Evolutionary conservation across 148 eudicot genomes (phyloP), one percentile per base, ranked within the genome.

Genomic region (Vaccinium vitisidaea): DNA sequence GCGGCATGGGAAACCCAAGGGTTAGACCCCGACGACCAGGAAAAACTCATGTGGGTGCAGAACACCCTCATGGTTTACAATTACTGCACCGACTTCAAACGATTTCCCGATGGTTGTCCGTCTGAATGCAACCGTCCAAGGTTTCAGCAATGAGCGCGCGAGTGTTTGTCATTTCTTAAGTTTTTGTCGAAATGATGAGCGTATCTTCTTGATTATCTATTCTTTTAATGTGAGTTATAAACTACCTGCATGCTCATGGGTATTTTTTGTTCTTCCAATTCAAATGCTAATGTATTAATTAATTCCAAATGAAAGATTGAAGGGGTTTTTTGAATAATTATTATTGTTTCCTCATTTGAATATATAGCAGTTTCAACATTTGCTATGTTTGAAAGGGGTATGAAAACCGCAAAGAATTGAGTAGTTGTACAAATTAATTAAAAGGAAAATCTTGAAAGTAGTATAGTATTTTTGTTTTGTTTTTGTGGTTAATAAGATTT

Each of bases 11-110:
- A 39, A 43, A 58, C 18, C 6, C 81, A 19, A 30, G 56, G 48
- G 13, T 73, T 84, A 4, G 58, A 63, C 13, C 27, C 58, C n/a
- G 3, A 23, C 8, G 52, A 18, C 15, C 48, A 36, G 48, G 23
- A 63, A 16, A 63, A 81, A 6, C 50, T 84, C 39, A 2, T 4
- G 13, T 63, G 85, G 82, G 82, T 77, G n/a, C 82, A 63, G 30
- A 49, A 77, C n/a, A 84, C 77, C 1, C 63, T 77, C 58, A 84
- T 84, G 81, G 32, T 59, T 8, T 76, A 76, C 54, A 83, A 83
- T 43, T 83, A 76, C 39, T 83, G 85, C 81, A 76, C 81, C 18
- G 85, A 83, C 23, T 0, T 8, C 48, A 58, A 48, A 8, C 58
- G 85, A 23, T 83, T 83, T 53, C 23, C 80, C 19, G 14, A 59